Base-by-base conservation (phyloP, 371 early-diverging fungal species). In the Syncephalis plumigaleata region DNA sequence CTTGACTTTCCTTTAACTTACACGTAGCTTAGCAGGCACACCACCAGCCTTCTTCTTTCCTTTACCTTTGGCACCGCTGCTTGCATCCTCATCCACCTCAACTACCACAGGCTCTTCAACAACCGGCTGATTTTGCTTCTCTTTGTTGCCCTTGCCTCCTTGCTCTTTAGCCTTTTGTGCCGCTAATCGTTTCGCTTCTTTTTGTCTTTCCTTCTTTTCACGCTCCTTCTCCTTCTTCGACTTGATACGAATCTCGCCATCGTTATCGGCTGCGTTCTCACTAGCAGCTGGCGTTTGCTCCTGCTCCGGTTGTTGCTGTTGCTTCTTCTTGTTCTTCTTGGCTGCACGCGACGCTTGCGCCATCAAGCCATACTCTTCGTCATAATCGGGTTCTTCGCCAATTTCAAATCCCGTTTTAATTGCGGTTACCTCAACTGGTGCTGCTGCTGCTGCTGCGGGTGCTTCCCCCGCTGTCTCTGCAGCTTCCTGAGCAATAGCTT, bases 151-250 rank as follows among this genome's bases (percentile, higher is more conserved):
- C n/a, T n/a, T n/a, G 36, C 57, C 54, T 1, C 49, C 50, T 37
- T 57, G 53, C 46, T 52, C 46, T 8, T 59, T 58, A 38, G 58
- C 57, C n/a, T 42, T 61, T 57, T 57, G 24, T 48, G 59, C 52
- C 53, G 51, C 31, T 49, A 55, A 9, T 49, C 58, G 23, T 47
- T 59, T 63, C 60, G 63, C 58, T 47, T 63, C 65, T 63, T 67
- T 60, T 59, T 73, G 49, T 48, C 64, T 52, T 44, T 67, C 62
- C 53, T 64, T 58, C 56, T 73, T 68, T 44, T 70, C 71, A 44
- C 66, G 66, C 59, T 76, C 74, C 56, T 73, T 73, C 47, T 75
- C 71, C 60, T 72, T 74, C 55, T 66, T 61, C 2, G 68, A 60
- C 54, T 71, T 71, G 50, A 74, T 62, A 40, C 42, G 56, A 9